Evolutionary conservation across 805 yeast species (phyloP).

Genomic region (Candida silvicultrix): DNA sequence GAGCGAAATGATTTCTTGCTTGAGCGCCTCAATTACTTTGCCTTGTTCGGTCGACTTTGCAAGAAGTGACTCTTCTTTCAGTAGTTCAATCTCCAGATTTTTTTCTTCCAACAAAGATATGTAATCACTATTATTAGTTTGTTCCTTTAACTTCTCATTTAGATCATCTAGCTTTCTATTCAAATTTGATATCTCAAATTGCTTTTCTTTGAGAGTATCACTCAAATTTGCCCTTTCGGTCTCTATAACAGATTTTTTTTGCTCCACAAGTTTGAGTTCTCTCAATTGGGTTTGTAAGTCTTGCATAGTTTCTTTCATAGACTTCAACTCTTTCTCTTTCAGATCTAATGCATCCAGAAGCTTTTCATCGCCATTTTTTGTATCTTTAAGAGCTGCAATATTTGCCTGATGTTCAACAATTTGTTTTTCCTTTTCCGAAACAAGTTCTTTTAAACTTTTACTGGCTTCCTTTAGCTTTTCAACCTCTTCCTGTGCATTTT

Average conservation of each 20-base stretch:
- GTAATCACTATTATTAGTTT: not conserved
- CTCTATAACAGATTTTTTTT: not conserved
- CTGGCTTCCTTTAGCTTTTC: not conserved
- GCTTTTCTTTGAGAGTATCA: not conserved
- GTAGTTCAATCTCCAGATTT: constrained; percentile 16
- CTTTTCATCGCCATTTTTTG: not conserved
- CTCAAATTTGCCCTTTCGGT: not conserved
- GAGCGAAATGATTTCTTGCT: constrained; percentile 4
- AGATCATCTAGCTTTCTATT: not conserved
- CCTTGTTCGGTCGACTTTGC: constrained; percentile 7
- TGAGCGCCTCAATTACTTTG: constrained; percentile 4
- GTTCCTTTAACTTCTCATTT: constrained; percentile 13
- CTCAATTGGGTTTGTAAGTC: not conserved
- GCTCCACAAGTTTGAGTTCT: not conserved
- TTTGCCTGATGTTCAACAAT: not conserved
- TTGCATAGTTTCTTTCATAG: not conserved
- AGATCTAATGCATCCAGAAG: not conserved
- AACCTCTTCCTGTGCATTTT: not conserved
- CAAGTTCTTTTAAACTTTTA: not conserved
- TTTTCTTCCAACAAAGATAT: constrained; percentile 14
- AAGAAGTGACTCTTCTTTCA: constrained; percentile 16
- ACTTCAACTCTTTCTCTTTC: not conserved
- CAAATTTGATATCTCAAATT: constrained; percentile 6
- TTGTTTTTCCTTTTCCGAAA: not conserved
- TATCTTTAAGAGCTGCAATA: not conserved